phyloP scores from a whole-genome alignment of 768 basidiomycete species.

The Hygrocybe punicea region DNA sequence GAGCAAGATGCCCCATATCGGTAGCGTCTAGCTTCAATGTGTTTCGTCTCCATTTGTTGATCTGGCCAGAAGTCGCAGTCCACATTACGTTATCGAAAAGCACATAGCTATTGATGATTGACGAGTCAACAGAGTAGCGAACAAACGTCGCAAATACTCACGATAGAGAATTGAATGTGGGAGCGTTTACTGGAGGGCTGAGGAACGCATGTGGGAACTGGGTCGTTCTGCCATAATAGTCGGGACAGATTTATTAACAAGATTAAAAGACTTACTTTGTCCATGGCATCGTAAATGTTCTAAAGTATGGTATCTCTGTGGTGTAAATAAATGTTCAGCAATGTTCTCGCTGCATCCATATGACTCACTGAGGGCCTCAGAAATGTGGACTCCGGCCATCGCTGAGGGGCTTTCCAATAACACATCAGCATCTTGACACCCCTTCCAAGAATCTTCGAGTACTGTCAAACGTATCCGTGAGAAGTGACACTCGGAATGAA shows the following conservation, averaged over 20 bases:
- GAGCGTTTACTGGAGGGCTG: constrained; percentile 59
- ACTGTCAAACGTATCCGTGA: constrained; percentile 34
- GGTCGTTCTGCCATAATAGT: constrained; percentile 38
- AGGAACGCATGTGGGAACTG: constrained; percentile 66
- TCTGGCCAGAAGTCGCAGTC: constrained; percentile 61
- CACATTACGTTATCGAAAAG: constrained; percentile 64
- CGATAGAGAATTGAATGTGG: constrained; percentile 60
- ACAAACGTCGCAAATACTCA: constrained; percentile 26
- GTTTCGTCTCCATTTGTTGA: constrained; percentile 62
- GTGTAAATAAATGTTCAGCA: background rate
- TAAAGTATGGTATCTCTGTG: constrained; percentile 60
- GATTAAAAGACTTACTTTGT: constrained; percentile 38
- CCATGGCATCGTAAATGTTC: constrained; percentile 63
- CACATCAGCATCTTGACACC: constrained; percentile 62
- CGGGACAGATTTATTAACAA: background rate
- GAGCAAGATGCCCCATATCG: constrained; percentile 56
- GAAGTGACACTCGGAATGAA: background rate
- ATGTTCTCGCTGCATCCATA: background rate
- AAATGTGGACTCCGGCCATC: constrained; percentile 71
- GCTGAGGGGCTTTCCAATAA: constrained; percentile 65
- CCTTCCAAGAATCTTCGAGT: constrained; percentile 57
- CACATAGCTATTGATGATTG: constrained; percentile 44
- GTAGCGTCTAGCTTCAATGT: constrained; percentile 48
- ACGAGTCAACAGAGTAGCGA: background rate
- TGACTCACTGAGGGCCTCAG: constrained; percentile 55